phyloP scores from a whole-genome alignment of 805 yeast species.

The Kazachstania africana region DNA sequence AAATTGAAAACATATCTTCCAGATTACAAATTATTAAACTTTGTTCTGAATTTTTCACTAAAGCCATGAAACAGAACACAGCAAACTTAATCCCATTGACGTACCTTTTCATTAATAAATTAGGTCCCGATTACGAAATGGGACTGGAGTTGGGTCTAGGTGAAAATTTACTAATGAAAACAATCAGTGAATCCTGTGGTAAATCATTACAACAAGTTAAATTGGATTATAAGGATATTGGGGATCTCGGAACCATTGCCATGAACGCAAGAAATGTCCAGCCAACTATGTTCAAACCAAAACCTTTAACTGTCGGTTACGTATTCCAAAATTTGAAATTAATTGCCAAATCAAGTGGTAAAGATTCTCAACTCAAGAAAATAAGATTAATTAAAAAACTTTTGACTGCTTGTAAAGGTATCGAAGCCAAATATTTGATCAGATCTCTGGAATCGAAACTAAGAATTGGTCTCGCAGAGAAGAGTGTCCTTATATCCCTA shows the following conservation, averaged over 20 bases:
- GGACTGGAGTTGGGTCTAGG: constrained; percentile 91
- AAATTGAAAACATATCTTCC: constrained; percentile 69
- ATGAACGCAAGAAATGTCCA: constrained; percentile 72
- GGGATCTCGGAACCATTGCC: constrained; percentile 89
- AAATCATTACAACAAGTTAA: constrained; percentile 59
- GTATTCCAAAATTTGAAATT: constrained; percentile 67
- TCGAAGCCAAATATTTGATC: constrained; percentile 83
- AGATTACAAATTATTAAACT: constrained; percentile 70
- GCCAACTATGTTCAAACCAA: constrained; percentile 87
- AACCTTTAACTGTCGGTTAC: constrained; percentile 55
- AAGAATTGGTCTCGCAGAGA: constrained; percentile 89
- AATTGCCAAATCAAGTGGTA: constrained; percentile 71
- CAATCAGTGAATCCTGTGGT: constrained; percentile 85
- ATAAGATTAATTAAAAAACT: constrained; percentile 68
- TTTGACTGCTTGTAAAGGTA: constrained; percentile 74
- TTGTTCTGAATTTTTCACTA: constrained; percentile 61
- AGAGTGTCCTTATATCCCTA: constrained; percentile 72
- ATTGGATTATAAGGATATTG: constrained; percentile 62
- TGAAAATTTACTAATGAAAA: constrained; percentile 76
- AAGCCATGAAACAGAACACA: constrained; percentile 46
- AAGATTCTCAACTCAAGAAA: constrained; percentile 70
- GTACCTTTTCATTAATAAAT: constrained; percentile 73
- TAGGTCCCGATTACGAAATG: constrained; percentile 88
- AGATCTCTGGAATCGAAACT: constrained; percentile 87
- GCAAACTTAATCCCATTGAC: constrained; percentile 54